A percentile compares a stretch with the other conserved stretches of the same genome.
Conservation (phyloP, 192 early-diverging fungal genomes). For the Coemansia sp. region DNA sequence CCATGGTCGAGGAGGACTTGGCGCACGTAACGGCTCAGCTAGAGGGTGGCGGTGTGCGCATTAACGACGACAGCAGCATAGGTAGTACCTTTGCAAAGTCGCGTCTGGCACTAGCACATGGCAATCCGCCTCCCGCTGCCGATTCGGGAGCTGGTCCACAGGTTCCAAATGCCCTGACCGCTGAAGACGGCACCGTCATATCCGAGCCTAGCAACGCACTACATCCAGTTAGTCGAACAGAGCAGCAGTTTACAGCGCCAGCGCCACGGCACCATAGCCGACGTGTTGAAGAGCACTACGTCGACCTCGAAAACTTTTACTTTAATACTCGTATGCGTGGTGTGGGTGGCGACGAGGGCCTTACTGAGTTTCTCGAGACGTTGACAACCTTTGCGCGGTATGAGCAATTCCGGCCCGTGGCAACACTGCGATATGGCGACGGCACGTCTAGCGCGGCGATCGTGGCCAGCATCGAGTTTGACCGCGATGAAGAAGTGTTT, state of each 20-base stretch:
- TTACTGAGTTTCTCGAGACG: slow-evolving; percentile 59
- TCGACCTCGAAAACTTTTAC: slow-evolving; percentile 75
- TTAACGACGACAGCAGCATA: slow-evolving; percentile 14
- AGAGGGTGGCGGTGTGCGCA: slow-evolving; percentile 15
- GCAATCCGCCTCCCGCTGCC: slow-evolving; percentile 9
- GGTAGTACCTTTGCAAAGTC: slow-evolving; percentile 18
- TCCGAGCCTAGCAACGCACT: not conserved
- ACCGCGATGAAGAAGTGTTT: slow-evolving; percentile 92
- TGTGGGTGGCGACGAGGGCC: slow-evolving; percentile 23
- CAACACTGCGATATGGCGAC: slow-evolving; percentile 82
- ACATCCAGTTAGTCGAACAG: not conserved
- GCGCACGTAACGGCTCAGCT: slow-evolving; percentile 49
- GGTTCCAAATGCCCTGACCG: slow-evolving; percentile 34
- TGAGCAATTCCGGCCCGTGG: slow-evolving; percentile 72
- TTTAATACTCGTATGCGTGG: slow-evolving; percentile 65
- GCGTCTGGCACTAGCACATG: not conserved
- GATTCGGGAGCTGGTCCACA: slow-evolving; percentile 30
- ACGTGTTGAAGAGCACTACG: slow-evolving; percentile 65
- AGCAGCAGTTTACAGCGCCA: not conserved
- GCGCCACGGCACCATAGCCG: slow-evolving; percentile 18
- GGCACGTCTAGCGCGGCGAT: slow-evolving; percentile 72
- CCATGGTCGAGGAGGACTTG: slow-evolving; percentile 45
- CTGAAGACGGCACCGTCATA: slow-evolving; percentile 5
- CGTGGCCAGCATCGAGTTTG: slow-evolving; percentile 93
- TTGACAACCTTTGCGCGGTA: slow-evolving; percentile 71